Base-by-base conservation (phyloP, 495 filamentous ascomycete genomes). In the Hypomontagnella submonticulosa region DNA sequence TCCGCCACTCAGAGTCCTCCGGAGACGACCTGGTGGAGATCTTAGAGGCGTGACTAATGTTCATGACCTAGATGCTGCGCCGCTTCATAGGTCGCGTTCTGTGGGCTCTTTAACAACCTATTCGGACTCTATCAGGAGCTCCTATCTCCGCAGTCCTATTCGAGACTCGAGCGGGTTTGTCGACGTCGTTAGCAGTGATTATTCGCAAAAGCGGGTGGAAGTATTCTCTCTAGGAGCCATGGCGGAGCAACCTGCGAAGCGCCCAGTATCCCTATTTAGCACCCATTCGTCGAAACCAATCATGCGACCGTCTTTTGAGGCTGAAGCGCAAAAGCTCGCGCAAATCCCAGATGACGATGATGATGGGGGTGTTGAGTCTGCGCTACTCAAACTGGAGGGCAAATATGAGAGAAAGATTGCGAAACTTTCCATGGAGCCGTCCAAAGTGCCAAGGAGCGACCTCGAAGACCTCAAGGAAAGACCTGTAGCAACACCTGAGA, bases 321-420 rank as follows among this genome's bases (percentile, higher is more conserved):
- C 86, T 8, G 94, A 96, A 57, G 91, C 96, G 23, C 89, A 92
- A 48, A 89, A 91, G 67, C 87, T 99, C 63, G 92, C 93, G 7
- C 87, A 90, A 56, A 90, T 99, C 18, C 92, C 93, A 0, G 96
- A 99, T 72, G 91, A 94, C 60, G 83, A 88, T 53, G 90, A 91
- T 54, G 92, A 95, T 74, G 94, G 93, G n/a, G 93, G 94, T 15
- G 85, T 97, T 47, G 95, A 97, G 71, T 92, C 93, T 11, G 92
- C 95, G 4, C 71, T 99, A 62, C 77, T 94, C 62, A 98, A 97
- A 68, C 83, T 99, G 3, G 96, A 99, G 79, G 95, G 95, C 4
- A 93, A 89, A 68, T 96, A 87, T 76, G 81, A 88, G 63, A 74
- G 67, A 33, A 89, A 81, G 69, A 77, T 72, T 56, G 69, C 70